Base-by-base conservation (phyloP, 176 grass and related monocot species). In the Eleusine coracana region DNA sequence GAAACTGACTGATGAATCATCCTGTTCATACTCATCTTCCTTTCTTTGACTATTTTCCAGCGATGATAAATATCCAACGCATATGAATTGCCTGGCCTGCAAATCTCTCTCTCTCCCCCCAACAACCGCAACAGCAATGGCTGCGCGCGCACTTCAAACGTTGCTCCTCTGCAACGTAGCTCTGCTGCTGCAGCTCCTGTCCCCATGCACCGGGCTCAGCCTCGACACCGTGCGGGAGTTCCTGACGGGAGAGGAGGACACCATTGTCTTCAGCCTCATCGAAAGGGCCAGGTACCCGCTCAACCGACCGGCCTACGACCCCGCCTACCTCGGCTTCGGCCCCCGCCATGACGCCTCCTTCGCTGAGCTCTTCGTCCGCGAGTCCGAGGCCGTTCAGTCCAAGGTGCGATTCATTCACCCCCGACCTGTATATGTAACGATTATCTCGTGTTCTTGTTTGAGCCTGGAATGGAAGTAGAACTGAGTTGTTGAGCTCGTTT, bases 201-300 rank as follows among this genome's bases (percentile, higher is more conserved):
- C 78, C 1, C 10, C 75, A 37, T 77, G 86, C 58, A 48, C 48
- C 16, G 87, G 50, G 50, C 67, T 94, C 16, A 85, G 76, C 41
- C 89, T 94, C 0, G 87, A 91, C 42, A 85, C 85, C 23, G 89
- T 89, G 78, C 82, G 92, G 31, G 85, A 85, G 11, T 94, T 94
- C 82, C 85, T 94, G 72, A 94, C 87, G 14, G 70, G 87, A 41
- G 87, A 94, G 77, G 92, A 94, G 56, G 92, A 94, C 65, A 87
- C 81, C 73, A 85, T 94, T 42, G 82, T 94, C 56, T 89, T 94
- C 88, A 91, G 92, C 78, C 89, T 94, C 81, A 92, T 94, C 72
- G 92, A 94, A 85, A 80, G 92, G 89, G 74, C 92, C 17, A 91
- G 41, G 44, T 87, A 89, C 64, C 89, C 89, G 31, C 68, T 68